Percentiles rank a stretch among this genome's conserved stretches.
phyloP scores from a whole-genome alignment of 495 filamentous ascomycete genomes.

The Physcia stellaris region DNA sequence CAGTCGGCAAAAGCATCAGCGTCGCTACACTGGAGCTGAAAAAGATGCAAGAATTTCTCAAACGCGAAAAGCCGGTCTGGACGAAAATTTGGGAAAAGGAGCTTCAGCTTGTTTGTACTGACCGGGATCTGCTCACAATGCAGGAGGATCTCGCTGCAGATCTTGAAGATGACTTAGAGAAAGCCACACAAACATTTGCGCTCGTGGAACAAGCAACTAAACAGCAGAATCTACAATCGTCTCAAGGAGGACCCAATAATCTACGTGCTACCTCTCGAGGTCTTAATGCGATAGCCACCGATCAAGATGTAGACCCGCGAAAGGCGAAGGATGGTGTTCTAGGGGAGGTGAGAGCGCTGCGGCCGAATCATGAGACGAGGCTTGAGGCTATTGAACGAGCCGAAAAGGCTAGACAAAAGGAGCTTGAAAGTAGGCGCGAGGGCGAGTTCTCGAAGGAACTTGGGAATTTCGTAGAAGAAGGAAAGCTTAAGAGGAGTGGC shows the following conservation, averaged over 20 bases:
- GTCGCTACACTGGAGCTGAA: conserved; percentile 72
- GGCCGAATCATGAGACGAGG: conserved; percentile 86
- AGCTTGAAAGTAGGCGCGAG: conserved; percentile 62
- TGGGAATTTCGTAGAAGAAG: conserved; percentile 76
- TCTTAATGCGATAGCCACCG: conserved; percentile 46
- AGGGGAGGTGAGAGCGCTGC: conserved; percentile 84
- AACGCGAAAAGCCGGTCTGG: conserved; percentile 86
- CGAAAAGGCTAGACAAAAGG: conserved; percentile 75
- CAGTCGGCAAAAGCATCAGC: conserved; percentile 75
- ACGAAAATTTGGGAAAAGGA: conserved; percentile 98
- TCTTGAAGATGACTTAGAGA: conserved; percentile 87
- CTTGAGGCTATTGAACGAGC: conserved; percentile 92
- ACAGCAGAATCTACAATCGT: conserved; percentile 71
- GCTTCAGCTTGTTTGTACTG: conserved; percentile 83
- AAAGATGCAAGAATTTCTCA: conserved; percentile 88
- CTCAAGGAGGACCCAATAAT: conserved; percentile 26
- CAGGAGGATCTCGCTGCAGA: conserved; percentile 89
- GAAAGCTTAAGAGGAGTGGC: conserved; percentile 86
- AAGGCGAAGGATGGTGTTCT: conserved; percentile 83
- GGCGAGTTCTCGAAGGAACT: conserved; percentile 85
- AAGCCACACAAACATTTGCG: conserved; percentile 80
- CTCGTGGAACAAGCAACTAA: conserved; percentile 94
- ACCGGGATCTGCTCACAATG: conserved; percentile 83
- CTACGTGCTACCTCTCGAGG: conserved; percentile 42
- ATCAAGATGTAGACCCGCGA: conserved; percentile 52